These are phyloP conservation scores for Kuraishia ogatae DNA, from an alignment of 805 yeast species.

Conservation along the genomic window DNA sequence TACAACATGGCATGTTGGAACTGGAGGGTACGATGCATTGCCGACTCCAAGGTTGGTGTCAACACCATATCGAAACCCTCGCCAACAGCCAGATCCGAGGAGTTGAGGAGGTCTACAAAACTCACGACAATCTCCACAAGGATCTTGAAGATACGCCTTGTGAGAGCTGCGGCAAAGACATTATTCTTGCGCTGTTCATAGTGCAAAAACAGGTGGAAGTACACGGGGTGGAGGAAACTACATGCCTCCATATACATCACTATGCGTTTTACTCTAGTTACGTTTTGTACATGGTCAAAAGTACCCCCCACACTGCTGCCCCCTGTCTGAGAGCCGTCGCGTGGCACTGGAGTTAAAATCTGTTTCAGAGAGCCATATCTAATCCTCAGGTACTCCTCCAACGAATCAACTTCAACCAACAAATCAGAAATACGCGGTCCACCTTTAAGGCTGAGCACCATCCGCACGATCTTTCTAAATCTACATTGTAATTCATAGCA, in stretches of 20 bases:
- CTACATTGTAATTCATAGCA: constrained; percentile 21
- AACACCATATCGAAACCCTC: constrained; percentile 28
- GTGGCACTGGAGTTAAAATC: constrained; percentile 17
- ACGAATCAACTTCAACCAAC: constrained; percentile 21
- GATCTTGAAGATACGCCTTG: constrained; percentile 23
- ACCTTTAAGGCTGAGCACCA: constrained; percentile 30
- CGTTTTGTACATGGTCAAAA: constrained; percentile 12
- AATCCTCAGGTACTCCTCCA: constrained; percentile 26
- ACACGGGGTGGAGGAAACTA: constrained; percentile 28
- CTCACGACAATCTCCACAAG: constrained; percentile 26
- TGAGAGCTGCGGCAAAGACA: constrained; percentile 27
- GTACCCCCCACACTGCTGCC: constrained; percentile 10
- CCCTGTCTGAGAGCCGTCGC: constrained; percentile 2
- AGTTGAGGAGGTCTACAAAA: constrained; percentile 25
- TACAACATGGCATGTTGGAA: constrained; percentile 17
- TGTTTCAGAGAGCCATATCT: constrained; percentile 23
- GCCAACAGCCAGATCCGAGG: constrained; percentile 19
- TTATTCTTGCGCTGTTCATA: constrained; percentile 26
- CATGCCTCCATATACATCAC: constrained; percentile 16
- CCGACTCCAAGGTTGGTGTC: constrained; percentile 26
- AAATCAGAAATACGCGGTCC: constrained; percentile 29
- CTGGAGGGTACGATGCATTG: constrained; percentile 29
- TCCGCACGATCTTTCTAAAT: constrained; percentile 24
- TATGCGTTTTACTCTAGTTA: constrained; percentile 14
- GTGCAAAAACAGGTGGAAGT: constrained; percentile 31